phyloP scores from a whole-genome alignment of 345 rosid genomes.

The Lepidium aucheri region DNA sequence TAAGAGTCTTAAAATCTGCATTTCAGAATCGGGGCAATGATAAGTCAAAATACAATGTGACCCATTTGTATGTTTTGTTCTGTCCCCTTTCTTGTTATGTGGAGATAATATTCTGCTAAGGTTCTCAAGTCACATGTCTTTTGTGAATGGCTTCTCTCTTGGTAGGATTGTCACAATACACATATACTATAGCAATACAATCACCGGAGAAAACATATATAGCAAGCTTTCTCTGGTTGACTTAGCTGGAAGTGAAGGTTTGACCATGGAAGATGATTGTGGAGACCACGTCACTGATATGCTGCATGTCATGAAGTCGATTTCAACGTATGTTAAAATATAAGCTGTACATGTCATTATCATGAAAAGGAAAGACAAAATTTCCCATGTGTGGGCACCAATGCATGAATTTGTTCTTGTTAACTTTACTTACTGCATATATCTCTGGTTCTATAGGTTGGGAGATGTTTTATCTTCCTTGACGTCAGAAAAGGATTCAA shows the following conservation, averaged over 20 bases:
- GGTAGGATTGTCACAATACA: slow-evolving; percentile 74
- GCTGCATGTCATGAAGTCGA: slow-evolving; percentile 88
- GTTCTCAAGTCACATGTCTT: slow-evolving; percentile 16
- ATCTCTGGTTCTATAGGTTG: slow-evolving; percentile 53
- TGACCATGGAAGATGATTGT: slow-evolving; percentile 61
- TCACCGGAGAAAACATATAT: slow-evolving; percentile 70
- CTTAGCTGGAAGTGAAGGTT: slow-evolving; percentile 91
- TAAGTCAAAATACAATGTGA: slow-evolving; percentile 51
- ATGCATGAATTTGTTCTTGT: background rate
- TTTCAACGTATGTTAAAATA: slow-evolving; percentile 71
- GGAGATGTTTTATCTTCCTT: slow-evolving; percentile 92
- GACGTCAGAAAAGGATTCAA: slow-evolving; percentile 68
- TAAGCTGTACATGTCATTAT: slow-evolving; percentile 7
- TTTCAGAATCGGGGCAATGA: slow-evolving; percentile 58
- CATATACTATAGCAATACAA: slow-evolving; percentile 64
- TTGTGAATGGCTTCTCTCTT: slow-evolving; percentile 25
- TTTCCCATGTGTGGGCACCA: background rate
- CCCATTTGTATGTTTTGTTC: slow-evolving; percentile 72
- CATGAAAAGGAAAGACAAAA: background rate
- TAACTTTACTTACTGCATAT: slow-evolving; percentile 9
- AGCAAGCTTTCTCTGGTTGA: slow-evolving; percentile 97
- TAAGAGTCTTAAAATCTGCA: slow-evolving; percentile 60
- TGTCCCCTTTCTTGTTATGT: background rate
- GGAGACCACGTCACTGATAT: slow-evolving; percentile 87
- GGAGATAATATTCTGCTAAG: background rate